Base-by-base conservation (phyloP, 805 yeast species). In the Brettanomyces anomalus region DNA sequence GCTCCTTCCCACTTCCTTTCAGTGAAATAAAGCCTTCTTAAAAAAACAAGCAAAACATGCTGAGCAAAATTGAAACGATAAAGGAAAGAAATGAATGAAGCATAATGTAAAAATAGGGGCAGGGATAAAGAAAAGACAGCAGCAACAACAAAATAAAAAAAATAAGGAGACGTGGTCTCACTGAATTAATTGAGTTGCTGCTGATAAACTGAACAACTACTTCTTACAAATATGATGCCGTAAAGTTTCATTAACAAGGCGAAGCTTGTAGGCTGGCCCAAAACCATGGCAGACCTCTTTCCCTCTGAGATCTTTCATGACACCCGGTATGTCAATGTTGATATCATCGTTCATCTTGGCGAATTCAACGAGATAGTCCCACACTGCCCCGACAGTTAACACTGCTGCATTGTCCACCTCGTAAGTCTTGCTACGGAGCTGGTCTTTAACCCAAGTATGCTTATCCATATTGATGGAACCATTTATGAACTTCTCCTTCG, bases 201-300 rank as follows among this genome's bases (percentile, higher is more conserved):
- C n/a, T 24, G 28, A 24, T 7, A 11, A 24, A 24, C 10, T 24
- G 10, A 24, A 24, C 28, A 24, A 7, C 28, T 24, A 24, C 28
- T 24, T 24, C 10, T 24, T 24, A 33, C 19, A 26, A 11, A 48
- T 32, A 46, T 49, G 47, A 15, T 42, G 45, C 17, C 47, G 33
- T 16, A 72, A 55, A 11, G 65, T 60, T 36, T 62, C 53, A 46
- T 76, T 70, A 16, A 78, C 70, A 41, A 66, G 32, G 2, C 53
- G 56, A 33, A 76, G 47, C 0, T 76, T 68, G 50, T 79, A 79
- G 1, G 83, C 85, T 6, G 85, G 84, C 0, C 95, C 96, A 52
- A 66, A 72, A 2, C 89, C 93, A 56, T 85, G 90, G 55, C 95
- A 86, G 33, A 66, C 70, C 56, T 85, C 95, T 30, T 71, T 59